phyloP scores from a whole-genome alignment of 345 rosid species.

The Pugionium dolabratum region DNA sequence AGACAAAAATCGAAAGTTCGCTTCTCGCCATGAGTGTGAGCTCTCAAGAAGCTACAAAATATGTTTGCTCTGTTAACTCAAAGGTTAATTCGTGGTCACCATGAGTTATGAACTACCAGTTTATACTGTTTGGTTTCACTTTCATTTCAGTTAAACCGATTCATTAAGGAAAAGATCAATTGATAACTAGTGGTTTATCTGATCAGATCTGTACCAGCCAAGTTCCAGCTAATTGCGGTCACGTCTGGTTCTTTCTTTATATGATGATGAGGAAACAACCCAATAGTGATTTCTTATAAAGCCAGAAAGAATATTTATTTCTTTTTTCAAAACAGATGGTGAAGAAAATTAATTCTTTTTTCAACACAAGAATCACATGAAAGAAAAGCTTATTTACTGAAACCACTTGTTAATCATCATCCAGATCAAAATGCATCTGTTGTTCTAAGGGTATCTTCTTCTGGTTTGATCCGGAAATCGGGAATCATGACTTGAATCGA shows the following conservation, averaged over 20 bases:
- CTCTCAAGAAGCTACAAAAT: slow-evolving; percentile 8
- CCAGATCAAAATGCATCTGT: slow-evolving; percentile 27
- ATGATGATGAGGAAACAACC: not conserved
- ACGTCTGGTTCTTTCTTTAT: not conserved
- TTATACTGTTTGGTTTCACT: not conserved
- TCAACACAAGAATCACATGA: slow-evolving; percentile 7
- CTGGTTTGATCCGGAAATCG: not conserved
- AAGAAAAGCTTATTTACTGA: slow-evolving; percentile 33
- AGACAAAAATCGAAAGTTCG: slow-evolving; percentile 1
- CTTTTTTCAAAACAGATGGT: not conserved
- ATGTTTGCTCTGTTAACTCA: slow-evolving; percentile 1
- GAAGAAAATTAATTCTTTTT: too few species aligned
- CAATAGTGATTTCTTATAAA: not conserved
- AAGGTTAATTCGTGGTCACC: not conserved
- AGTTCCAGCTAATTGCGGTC: not conserved
- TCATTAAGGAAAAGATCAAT: too few species aligned
- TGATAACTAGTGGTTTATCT: not conserved
- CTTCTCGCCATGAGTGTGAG: slow-evolving; percentile 32
- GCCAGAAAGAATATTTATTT: not conserved
- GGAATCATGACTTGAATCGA: slow-evolving; percentile 5
- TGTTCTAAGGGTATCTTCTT: slow-evolving; percentile 17
- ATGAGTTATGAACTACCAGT: not conserved
- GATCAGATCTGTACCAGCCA: too few species aligned
- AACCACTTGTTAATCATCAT: slow-evolving; percentile 27
- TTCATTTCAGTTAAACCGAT: too few species aligned